phyloP scores from a whole-genome alignment of 495 filamentous ascomycete genomes.

The Neurospora sp. region DNA sequence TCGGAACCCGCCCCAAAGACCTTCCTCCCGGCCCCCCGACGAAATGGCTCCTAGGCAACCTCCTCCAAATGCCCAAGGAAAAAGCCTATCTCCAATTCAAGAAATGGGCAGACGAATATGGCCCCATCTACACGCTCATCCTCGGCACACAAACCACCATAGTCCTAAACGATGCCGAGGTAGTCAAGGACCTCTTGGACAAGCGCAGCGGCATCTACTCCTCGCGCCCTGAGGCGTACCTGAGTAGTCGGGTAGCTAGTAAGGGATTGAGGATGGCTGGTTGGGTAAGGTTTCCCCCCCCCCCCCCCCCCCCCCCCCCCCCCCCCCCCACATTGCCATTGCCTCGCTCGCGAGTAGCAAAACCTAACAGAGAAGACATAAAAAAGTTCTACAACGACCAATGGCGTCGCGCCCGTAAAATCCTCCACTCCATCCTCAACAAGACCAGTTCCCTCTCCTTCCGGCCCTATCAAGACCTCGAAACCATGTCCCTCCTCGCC shows the following conservation, averaged over 20 bases:
- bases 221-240: constrained; percentile 11
- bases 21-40: constrained; percentile 16
- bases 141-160: constrained; percentile 18
- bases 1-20: neutral
- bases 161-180: constrained; percentile 14
- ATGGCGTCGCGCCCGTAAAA: constrained; percentile 25
- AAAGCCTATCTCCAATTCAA: constrained; percentile 17
- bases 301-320: too few species aligned
- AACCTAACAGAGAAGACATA: neutral
- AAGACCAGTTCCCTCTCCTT: constrained; percentile 14
- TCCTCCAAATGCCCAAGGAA: constrained; percentile 19
- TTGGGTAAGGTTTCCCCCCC: neutral
- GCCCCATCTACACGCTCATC: constrained; percentile 23
- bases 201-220: constrained; percentile 22
- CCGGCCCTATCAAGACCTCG: constrained; percentile 6
- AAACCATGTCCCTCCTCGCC: constrained; percentile 18
- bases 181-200: constrained; percentile 22
- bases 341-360: neutral
- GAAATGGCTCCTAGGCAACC: constrained; percentile 19
- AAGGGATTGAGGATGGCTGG: constrained; percentile 4
- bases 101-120: constrained; percentile 22
- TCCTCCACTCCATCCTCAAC: constrained; percentile 29
- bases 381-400: constrained; percentile 13
- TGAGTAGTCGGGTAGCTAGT: constrained; percentile 5
- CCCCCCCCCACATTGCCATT: neutral